Evolutionary conservation across 768 basidiomycete genomes (phyloP).

Genomic region (Boletus insuetus): DNA sequence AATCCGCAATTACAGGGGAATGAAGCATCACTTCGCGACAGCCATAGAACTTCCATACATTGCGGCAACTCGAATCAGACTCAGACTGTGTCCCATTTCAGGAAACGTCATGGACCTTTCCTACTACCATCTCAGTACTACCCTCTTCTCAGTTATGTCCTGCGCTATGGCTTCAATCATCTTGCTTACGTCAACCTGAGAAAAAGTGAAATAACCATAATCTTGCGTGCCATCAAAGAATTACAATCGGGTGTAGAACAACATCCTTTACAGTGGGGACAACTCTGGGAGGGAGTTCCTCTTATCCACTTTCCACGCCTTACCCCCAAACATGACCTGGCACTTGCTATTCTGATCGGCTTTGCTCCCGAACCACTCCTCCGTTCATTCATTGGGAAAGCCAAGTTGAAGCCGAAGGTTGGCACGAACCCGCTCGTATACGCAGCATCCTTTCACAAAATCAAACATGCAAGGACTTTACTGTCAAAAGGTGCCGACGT

Average conservation of each 20-base stretch:
- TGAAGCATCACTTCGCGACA: too few relatives aligned
- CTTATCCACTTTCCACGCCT: too few relatives aligned
- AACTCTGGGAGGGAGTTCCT: background rate
- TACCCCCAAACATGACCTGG: background rate
- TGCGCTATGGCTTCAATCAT: background rate
- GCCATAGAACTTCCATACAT: too few relatives aligned
- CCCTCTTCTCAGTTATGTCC: background rate
- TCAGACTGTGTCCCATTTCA: too few relatives aligned
- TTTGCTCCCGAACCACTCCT: background rate
- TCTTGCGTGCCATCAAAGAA: background rate
- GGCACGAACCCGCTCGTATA: background rate
- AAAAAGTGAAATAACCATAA: too few relatives aligned
- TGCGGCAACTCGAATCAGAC: too few relatives aligned
- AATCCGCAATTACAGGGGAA: too few relatives aligned
- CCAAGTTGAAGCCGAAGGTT: background rate
- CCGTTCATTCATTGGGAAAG: background rate
- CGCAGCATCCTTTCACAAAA: background rate
- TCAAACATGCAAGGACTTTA: background rate
- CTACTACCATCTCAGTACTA: background rate
- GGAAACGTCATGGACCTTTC: too few relatives aligned
- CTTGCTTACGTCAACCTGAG: background rate
- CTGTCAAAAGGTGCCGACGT: background rate
- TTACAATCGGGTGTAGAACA: background rate
- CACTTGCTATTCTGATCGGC: background rate
- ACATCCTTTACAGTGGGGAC: background rate